Evolutionary conservation across 2,329 filamentous ascomycete genomes (phyloP), one percentile per base, ranked within the genome.

Genomic region (Colletotrichum brevisporum): DNA sequence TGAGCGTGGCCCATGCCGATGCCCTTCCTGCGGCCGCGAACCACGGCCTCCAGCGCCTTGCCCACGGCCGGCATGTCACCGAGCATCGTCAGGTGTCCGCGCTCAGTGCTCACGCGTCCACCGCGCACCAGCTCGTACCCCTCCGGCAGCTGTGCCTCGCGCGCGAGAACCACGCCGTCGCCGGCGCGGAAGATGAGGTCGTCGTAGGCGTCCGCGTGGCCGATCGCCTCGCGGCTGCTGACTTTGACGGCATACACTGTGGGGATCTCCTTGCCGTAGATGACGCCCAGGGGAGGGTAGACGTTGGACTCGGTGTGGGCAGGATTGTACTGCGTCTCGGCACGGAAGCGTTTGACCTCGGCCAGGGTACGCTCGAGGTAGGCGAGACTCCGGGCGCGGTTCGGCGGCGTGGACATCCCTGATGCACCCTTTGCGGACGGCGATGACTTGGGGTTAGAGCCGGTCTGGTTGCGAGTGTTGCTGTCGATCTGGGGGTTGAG

Each of bases 111-210:
- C 13, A 97, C 89, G 18, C 94, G 83, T 0, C 94, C 94, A 13
- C 91, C 91, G 53, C 87, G 89, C 1, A 91, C 93, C 43, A 92
- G 84, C 56, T 88, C 85, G 77, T 97, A 98, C 0, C 94, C 94
- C 2, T 88, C 82, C 0, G 95, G 95, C 51, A 97, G 80, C 93
- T 97, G 95, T 0, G 94, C 92, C 70, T 95, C 93, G 58, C 89
- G 89, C 0, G 95, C 93, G 6, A 98, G 86, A 63, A 95, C 94
- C 0, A 98, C 95, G 0, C 95, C 95, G 77, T 98, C 95, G 2
- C 95, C 94, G 24, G 91, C 91, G 0, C 92, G 92, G 81, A 98
- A 98, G 0, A 94, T 88, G 2, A 98, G 85, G 74, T 97, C 91
- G 72, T 97, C 94, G 77, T 97, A 98, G 0, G 90, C 91, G 78